Evolutionary conservation across 108 stramenopile species (phyloP), one percentile per base, ranked within the genome.

Genomic region (Aurantiochytrium sp.): DNA sequence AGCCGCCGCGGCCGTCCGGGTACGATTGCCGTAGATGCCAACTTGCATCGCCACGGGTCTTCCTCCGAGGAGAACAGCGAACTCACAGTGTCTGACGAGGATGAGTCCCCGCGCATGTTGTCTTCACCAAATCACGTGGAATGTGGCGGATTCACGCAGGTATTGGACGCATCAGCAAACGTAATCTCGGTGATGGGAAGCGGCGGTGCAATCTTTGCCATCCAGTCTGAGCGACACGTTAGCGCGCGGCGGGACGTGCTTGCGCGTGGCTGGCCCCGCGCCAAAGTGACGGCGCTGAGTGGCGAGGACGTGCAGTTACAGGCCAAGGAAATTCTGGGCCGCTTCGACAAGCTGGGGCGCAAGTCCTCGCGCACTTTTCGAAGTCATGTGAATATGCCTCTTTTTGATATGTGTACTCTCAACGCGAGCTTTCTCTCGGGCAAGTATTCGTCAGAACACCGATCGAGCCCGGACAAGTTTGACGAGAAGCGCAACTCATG

Each of bases 401-500:
- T 53, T 12, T 83, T 83, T 53, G 76, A 83, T 23, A 53, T 83
- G n/a, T 53, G 51, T 23, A 83, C 51, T 12, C 76, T 83, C 45
- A 83, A 83, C 23, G 19, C 76, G 25, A 53, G 49, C 28, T 83
- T 83, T 28, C 23, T 83, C 43, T 45, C 45, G 45, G 76, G 49
- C 76, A 83, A 47, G 23, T 53, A 53, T 23, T 69, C 64, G 8
- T 69, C 64, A 16, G 25, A 14, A 47, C 12, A 12, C 28, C 19
- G 76, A 12, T 83, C 76, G 45, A 53, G 49, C 51, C 76, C 76
- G 16, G 76, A 83, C 76, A 47, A 53, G 51, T 53, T 83, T 53
- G 76, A 83, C 51, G 49, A 53, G 76, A 83, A 83, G 76, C 76
- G 76, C 14, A 83, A 83, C 23, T 83, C 76, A 6, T 83, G 76